Evolutionary conservation across 139 green algal genomes (phyloP).

Genomic region (Gonium pectorale): DNA sequence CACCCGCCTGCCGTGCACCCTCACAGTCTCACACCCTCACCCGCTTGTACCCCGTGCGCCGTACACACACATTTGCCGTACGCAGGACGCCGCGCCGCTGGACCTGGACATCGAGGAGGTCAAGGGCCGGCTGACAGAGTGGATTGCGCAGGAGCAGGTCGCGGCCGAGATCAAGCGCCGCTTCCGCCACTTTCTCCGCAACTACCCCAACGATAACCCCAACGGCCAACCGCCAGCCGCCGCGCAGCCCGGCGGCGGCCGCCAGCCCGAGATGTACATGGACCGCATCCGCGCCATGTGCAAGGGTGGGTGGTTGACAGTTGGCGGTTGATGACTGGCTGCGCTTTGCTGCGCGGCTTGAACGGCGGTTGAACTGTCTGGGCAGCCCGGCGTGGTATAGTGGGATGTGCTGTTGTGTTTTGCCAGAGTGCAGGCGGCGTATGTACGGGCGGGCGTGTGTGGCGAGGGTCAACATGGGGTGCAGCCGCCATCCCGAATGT

Average conservation of each 20-base stretch:
- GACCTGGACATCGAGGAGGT: slow-evolving; percentile 71
- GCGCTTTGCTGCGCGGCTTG: no score
- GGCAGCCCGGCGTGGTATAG: no score
- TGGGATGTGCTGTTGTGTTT: no score
- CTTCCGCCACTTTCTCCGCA: slow-evolving; percentile 80
- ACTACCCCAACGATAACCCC: slow-evolving; percentile 43
- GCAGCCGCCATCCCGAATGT: no score
- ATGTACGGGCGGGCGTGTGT: no score
- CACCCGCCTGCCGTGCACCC: no score
- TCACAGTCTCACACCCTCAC: no score
- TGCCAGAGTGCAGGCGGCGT: no score
- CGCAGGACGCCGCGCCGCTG: slow-evolving; percentile 41
- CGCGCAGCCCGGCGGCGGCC: not conserved
- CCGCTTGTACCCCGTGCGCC: no score
- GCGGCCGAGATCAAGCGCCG: slow-evolving; percentile 62
- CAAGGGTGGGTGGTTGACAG: slow-evolving; percentile 41
- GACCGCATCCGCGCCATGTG: slow-evolving; percentile 58
- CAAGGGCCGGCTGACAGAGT: slow-evolving; percentile 75
- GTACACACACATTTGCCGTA: no score
- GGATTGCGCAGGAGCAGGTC: slow-evolving; percentile 67
- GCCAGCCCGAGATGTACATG: slow-evolving; percentile 21
- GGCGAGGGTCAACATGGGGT: no score
- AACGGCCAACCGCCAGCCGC: not conserved
- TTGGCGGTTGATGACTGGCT: not conserved
- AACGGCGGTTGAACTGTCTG: no score